A percentile compares a stretch with the other conserved stretches of the same genome.
Conservation (phyloP, 805 yeast species). For the Brettanomyces naardenensis region DNA sequence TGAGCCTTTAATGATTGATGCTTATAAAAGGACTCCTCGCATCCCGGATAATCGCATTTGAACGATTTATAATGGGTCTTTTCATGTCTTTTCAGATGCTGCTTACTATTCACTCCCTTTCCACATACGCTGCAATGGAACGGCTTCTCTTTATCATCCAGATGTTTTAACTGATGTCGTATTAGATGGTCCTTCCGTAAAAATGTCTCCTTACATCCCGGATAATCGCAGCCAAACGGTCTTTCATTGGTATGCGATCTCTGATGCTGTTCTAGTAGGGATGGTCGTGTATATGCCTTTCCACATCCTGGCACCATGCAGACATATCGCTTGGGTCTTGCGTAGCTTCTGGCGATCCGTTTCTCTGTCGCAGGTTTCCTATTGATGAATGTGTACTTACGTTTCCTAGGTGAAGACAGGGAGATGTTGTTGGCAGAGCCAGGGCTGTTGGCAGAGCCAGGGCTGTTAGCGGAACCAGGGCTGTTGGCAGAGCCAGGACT, state of each 20-base stretch:
- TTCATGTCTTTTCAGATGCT: constrained; percentile 80
- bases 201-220: constrained; percentile 56
- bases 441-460: too few species aligned
- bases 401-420: constrained; percentile 3
- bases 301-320: constrained; percentile 64
- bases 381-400: constrained; percentile 4
- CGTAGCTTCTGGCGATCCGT: constrained; percentile 21
- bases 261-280: constrained; percentile 73
- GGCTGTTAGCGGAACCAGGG: too few species aligned
- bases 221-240: constrained; percentile 57
- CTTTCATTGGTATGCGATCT: constrained; percentile 74
- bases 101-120: constrained; percentile 73
- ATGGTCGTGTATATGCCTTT: constrained; percentile 75
- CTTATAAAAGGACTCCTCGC: constrained; percentile 62
- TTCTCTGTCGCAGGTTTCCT: constrained; percentile 9
- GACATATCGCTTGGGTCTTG: constrained; percentile 50
- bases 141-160: constrained; percentile 48
- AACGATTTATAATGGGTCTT: constrained; percentile 68
- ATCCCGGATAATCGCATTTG: constrained; percentile 50
- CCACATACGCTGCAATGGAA: constrained; percentile 67
- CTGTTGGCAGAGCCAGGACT: too few species aligned
- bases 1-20: constrained; percentile 75
- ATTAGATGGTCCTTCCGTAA: constrained; percentile 71
- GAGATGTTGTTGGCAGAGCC: background rate
- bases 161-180: constrained; percentile 67